Conservation (phyloP, 1,284 basidiomycete species). For the Moesziomyces sp. region DNA sequence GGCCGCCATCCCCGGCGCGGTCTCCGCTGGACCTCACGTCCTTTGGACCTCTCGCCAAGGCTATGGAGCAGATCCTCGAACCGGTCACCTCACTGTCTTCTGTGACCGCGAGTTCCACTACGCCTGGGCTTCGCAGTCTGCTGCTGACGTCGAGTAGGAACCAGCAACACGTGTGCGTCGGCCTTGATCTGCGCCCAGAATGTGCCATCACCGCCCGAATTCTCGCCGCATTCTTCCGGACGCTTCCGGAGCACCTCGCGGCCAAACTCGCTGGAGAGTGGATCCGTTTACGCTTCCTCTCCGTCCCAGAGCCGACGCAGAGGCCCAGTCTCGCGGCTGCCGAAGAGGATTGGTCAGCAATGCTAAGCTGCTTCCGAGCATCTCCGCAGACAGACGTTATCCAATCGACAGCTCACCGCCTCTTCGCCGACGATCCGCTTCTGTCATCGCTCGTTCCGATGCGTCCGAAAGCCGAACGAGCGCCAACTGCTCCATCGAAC, state of each 20-base stretch:
- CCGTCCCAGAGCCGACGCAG: neutral
- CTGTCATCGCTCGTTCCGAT: slow-evolving; percentile 14
- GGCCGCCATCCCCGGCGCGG: slow-evolving; percentile 16
- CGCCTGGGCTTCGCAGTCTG: neutral
- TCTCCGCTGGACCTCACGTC: slow-evolving; percentile 19
- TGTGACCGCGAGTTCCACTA: neutral
- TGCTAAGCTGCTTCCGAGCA: slow-evolving; percentile 1
- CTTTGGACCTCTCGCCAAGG: slow-evolving; percentile 8
- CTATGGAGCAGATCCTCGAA: neutral
- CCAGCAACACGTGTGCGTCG: neutral
- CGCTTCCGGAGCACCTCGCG: slow-evolving; percentile 10
- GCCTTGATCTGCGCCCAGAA: slow-evolving; percentile 18
- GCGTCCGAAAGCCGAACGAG: neutral
- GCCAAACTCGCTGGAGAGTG: slow-evolving; percentile 15
- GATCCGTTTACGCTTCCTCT: slow-evolving; percentile 25
- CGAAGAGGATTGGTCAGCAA: slow-evolving; percentile 22
- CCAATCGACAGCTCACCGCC: slow-evolving; percentile 5
- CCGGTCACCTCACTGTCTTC: neutral
- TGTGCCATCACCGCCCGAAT: slow-evolving; percentile 16
- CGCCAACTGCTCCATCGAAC: neutral
- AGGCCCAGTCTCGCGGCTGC: slow-evolving; percentile 10
- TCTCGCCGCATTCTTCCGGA: slow-evolving; percentile 5
- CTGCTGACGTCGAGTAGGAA: slow-evolving; percentile 6
- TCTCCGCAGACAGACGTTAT: neutral
- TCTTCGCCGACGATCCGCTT: slow-evolving; percentile 20